phyloP scores from a whole-genome alignment of 768 basidiomycete species.

The Trametes coccinea region DNA sequence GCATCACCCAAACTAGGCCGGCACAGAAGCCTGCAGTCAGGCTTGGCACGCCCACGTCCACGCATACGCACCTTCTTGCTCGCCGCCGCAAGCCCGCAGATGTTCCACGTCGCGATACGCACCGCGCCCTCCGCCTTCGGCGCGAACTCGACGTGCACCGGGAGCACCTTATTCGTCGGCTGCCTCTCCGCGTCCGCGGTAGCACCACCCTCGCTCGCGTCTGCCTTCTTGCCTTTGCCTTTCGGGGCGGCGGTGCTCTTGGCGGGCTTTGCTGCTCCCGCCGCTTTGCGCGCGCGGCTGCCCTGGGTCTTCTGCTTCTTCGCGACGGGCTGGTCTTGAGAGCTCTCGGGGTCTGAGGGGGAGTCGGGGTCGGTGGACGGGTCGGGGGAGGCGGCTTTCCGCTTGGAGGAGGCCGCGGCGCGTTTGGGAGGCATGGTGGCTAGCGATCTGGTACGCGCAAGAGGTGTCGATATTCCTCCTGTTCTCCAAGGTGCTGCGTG shows the following conservation, averaged over 20 bases:
- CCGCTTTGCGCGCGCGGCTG: not conserved
- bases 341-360: not conserved
- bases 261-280: not conserved
- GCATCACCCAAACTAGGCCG: not conserved
- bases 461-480: not conserved
- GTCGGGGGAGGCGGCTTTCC: constrained; percentile 12
- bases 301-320: constrained; percentile 12
- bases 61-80: constrained; percentile 65
- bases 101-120: constrained; percentile 74
- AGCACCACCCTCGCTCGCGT: not conserved
- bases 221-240: constrained; percentile 4
- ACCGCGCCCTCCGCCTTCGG: constrained; percentile 46
- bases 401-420: constrained; percentile 14
- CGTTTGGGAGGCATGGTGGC: constrained; percentile 21
- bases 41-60: not conserved
- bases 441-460: not conserved
- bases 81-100: constrained; percentile 73
- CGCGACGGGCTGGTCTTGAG: constrained; percentile 1
- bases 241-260: not conserved
- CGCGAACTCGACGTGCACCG: constrained; percentile 60
- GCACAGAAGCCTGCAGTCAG: not conserved
- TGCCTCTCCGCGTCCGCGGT: constrained; percentile 35
- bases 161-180: constrained; percentile 74
- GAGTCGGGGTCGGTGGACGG: constrained; percentile 3
- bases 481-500: not conserved